phyloP scores from a whole-genome alignment of 306 rosid genomes.

The Pterocarpus santalinus region DNA sequence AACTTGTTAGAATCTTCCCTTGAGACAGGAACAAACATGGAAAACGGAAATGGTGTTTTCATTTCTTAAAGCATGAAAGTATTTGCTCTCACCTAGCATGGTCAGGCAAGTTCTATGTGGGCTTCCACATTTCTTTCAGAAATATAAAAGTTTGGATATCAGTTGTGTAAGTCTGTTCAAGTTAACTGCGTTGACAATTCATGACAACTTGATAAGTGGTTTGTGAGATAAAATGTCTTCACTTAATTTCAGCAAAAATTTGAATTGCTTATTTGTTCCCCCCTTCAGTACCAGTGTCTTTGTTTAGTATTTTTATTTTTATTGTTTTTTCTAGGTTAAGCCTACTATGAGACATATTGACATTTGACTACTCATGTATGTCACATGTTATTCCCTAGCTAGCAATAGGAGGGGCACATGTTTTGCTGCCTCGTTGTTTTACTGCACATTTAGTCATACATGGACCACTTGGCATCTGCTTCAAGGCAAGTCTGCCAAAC shows the following conservation, averaged over 20 bases:
- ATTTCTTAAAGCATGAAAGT: neutral
- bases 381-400: slow-evolving; percentile 28
- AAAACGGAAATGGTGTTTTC: neutral
- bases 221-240: neutral
- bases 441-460: slow-evolving; percentile 37
- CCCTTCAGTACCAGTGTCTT: neutral
- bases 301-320: neutral
- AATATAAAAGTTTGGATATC: neutral
- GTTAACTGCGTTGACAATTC: slow-evolving; percentile 5
- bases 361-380: slow-evolving; percentile 41
- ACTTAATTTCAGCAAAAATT: neutral
- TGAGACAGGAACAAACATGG: neutral
- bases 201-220: slow-evolving; percentile 24
- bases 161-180: neutral
- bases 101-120: neutral
- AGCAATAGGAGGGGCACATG: slow-evolving; percentile 39
- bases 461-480: slow-evolving; percentile 47
- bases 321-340: neutral
- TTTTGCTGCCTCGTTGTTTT: slow-evolving; percentile 29
- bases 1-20: slow-evolving; percentile 20
- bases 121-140: neutral
- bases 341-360: slow-evolving; percentile 3
- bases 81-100: neutral
- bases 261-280: neutral
- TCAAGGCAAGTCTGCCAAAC: slow-evolving; percentile 30